These are phyloP conservation scores for Vigna radiata DNA, from an alignment of 306 rosid species.

Conservation along the genomic window DNA sequence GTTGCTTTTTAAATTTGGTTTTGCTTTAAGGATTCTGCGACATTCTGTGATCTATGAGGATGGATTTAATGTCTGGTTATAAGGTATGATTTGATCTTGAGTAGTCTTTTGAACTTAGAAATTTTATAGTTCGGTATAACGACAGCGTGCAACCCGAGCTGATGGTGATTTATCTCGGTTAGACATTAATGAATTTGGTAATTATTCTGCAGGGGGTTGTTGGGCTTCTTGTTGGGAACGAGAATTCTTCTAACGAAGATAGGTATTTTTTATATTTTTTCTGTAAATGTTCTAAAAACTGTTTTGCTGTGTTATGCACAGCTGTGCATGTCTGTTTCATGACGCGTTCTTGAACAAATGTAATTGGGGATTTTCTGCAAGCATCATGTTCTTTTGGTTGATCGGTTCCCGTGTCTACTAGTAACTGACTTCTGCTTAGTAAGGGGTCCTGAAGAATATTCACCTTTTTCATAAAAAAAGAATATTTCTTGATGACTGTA, in stretches of 20 bases:
- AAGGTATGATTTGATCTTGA: slow-evolving; percentile 57
- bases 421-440: neutral
- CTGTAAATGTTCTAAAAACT: neutral
- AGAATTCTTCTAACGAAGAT: slow-evolving; percentile 73
- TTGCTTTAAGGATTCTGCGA: slow-evolving; percentile 38
- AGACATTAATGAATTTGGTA: neutral
- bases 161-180: neutral
- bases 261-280: slow-evolving; percentile 46
- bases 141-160: slow-evolving; percentile 20
- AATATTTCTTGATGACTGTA: neutral
- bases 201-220: slow-evolving; percentile 69
- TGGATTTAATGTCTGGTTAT: slow-evolving; percentile 98
- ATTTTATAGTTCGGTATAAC: slow-evolving; percentile 12
- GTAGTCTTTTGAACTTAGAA: slow-evolving; percentile 7
- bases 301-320: neutral
- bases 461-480: neutral
- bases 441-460: neutral
- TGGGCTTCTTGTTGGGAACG: slow-evolving; percentile 80
- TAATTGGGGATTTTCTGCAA: slow-evolving; percentile 3
- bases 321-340: slow-evolving; percentile 8
- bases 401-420: neutral
- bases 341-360: neutral
- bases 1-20: neutral
- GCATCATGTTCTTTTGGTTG: neutral
- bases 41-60: slow-evolving; percentile 48